These are phyloP conservation scores for Pistacia vera DNA, from an alignment of 345 rosid genomes.

Conservation along the genomic window DNA sequence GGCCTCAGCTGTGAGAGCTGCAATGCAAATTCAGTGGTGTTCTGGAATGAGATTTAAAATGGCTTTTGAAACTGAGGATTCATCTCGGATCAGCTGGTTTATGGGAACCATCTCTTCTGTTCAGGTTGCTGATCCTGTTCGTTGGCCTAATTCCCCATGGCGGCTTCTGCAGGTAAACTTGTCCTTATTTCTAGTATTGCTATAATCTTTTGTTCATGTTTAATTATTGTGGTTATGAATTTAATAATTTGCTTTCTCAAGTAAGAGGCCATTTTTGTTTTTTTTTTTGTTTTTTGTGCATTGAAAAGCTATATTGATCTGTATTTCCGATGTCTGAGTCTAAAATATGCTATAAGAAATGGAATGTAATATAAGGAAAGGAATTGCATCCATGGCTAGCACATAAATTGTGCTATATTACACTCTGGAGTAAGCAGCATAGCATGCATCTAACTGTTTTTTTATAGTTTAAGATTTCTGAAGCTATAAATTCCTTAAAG, in stretches of 20 bases:
- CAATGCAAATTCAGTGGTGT: constrained; percentile 86
- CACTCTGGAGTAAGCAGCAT: not conserved
- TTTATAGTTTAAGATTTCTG: not conserved
- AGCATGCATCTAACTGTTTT: not conserved
- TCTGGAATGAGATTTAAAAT: constrained; percentile 93
- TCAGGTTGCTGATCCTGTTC: constrained; percentile 71
- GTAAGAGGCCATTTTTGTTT: not conserved
- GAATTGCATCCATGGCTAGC: too few relatives aligned
- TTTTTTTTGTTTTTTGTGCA: not conserved
- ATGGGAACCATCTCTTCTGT: constrained; percentile 89
- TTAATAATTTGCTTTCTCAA: not conserved
- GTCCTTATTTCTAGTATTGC: not conserved
- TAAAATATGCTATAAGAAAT: not conserved
- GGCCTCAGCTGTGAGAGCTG: constrained; percentile 61
- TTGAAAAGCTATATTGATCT: constrained; percentile 1
- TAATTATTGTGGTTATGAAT: not conserved
- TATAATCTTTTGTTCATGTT: not conserved
- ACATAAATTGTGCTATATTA: not conserved
- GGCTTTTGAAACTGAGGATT: constrained; percentile 96
- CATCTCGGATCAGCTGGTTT: constrained; percentile 94
- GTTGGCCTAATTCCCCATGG: constrained; percentile 97
- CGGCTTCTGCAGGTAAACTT: constrained; percentile 77
- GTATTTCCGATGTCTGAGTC: not conserved
- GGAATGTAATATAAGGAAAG: not conserved
- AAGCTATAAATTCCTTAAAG: not conserved